A percentile compares a stretch with the other conserved stretches of the same genome.
Conservation (phyloP, 768 basidiomycete genomes). For the Lentinus tigrinus region DNA sequence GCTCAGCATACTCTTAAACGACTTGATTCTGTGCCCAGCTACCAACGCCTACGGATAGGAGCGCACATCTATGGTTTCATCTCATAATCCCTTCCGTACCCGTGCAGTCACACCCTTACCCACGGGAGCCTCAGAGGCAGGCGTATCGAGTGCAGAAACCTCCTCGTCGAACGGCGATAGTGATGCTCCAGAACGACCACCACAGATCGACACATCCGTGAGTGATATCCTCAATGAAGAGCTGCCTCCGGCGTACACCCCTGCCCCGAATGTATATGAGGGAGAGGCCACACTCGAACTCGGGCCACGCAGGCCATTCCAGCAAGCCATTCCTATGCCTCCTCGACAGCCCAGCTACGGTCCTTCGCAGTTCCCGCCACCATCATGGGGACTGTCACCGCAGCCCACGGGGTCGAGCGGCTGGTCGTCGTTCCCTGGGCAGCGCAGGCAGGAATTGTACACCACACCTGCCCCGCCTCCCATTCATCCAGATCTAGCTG, state of each 20-base stretch:
- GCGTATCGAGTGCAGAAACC: neutral
- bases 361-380: slow-evolving; percentile 4
- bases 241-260: slow-evolving; percentile 70
- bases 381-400: slow-evolving; percentile 17
- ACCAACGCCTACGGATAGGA: neutral
- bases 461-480: slow-evolving; percentile 6
- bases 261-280: slow-evolving; percentile 45
- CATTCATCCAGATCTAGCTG: neutral
- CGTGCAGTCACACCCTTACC: slow-evolving; percentile 29
- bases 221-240: slow-evolving; percentile 44
- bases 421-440: slow-evolving; percentile 13
- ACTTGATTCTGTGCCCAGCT: neutral
- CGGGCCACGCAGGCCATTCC: slow-evolving; percentile 66
- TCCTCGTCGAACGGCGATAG: neutral
- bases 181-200: neutral
- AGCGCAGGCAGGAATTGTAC: neutral
- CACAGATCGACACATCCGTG: slow-evolving; percentile 1
- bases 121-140: slow-evolving; percentile 21
- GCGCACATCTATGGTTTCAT: slow-evolving; percentile 3
- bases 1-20: no score
- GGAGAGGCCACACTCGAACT: slow-evolving; percentile 65
- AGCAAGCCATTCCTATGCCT: slow-evolving; percentile 33
- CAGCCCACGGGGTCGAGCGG: slow-evolving; percentile 5
- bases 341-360: slow-evolving; percentile 3
- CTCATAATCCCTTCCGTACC: slow-evolving; percentile 35